Conservation (phyloP, 2,329 filamentous ascomycete genomes). For the Clarireedia homoeocarpa region DNA sequence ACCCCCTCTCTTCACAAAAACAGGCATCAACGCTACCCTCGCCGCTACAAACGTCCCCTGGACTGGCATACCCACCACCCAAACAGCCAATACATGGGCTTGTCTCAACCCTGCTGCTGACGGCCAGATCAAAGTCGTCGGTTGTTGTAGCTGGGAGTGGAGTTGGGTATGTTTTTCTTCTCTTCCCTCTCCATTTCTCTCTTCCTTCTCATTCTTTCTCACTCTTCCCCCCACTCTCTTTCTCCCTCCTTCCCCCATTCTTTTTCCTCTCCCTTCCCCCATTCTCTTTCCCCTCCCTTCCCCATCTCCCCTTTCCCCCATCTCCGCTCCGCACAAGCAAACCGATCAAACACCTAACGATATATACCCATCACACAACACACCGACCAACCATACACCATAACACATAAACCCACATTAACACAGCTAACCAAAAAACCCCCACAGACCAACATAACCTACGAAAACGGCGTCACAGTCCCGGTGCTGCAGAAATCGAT, state of each 20-base stretch:
- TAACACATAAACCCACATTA: not conserved
- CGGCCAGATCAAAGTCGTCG: not conserved
- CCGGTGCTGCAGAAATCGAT: not conserved
- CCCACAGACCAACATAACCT: not conserved
- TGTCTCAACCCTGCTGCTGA: not conserved
- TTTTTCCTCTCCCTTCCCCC: too few species aligned
- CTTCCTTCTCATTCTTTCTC: too few species aligned
- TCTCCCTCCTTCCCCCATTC: not conserved
- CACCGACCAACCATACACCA: too few species aligned
- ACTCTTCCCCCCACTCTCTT: too few species aligned
- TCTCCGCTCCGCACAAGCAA: too few species aligned
- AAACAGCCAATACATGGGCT: constrained; percentile 2
- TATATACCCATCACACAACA: too few species aligned
- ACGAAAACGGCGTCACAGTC: not conserved
- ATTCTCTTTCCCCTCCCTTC: too few species aligned
- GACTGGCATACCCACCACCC: not conserved
- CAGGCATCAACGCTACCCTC: constrained; percentile 3
- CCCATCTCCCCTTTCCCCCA: too few species aligned
- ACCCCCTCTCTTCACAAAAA: not conserved
- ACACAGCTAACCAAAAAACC: not conserved
- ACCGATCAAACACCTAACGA: too few species aligned
- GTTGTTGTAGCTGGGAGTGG: not conserved
- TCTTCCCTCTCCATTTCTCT: not conserved
- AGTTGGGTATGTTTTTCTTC: not conserved
- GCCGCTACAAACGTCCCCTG: not conserved